A percentile compares a stretch with the other conserved stretches of the same genome.
Evolutionary conservation across 1,284 basidiomycete genomes (phyloP).

Genomic region (Trichosporon sp.): DNA sequence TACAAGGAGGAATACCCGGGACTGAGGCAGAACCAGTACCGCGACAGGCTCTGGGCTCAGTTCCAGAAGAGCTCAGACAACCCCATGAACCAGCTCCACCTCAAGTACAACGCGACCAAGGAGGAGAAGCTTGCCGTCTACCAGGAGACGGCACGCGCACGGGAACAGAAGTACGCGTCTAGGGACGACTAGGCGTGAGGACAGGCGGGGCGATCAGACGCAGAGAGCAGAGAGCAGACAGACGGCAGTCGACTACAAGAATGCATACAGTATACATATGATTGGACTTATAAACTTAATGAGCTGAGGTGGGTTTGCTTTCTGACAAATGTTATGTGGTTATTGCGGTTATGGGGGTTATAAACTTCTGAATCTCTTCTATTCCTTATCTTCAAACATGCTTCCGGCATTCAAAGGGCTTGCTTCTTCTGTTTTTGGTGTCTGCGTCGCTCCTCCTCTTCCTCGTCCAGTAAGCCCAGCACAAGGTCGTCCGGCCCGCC

Average conservation of each 20-base stretch:
- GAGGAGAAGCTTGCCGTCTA: conserved; percentile 71
- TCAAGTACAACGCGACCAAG: conserved; percentile 75
- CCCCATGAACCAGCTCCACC: conserved; percentile 67
- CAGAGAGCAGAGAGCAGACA: not conserved
- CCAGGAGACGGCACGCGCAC: conserved; percentile 49
- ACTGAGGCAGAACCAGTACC: conserved; percentile 47
- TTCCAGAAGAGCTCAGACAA: conserved; percentile 49
- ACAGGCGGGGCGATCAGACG: no score
- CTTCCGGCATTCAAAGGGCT: not conserved
- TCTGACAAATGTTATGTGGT: not conserved
- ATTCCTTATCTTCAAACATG: not conserved
- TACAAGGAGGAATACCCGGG: conserved; percentile 59
- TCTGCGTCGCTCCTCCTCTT: conserved; percentile 40
- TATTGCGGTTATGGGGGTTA: no score
- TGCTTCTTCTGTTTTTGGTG: not conserved
- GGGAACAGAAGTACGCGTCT: conserved; percentile 43
- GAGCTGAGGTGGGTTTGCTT: not conserved
- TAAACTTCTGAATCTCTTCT: not conserved
- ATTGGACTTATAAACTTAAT: not conserved
- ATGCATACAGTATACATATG: conserved; percentile 4
- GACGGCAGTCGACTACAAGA: not conserved
- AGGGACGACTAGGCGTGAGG: conserved; percentile 9
- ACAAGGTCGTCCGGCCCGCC: conserved; percentile 45
- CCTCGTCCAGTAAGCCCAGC: conserved; percentile 46
- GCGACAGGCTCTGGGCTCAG: conserved; percentile 46